Evolutionary conservation across 495 filamentous ascomycete species (phyloP).

Genomic region (Penicillium parvum): DNA sequence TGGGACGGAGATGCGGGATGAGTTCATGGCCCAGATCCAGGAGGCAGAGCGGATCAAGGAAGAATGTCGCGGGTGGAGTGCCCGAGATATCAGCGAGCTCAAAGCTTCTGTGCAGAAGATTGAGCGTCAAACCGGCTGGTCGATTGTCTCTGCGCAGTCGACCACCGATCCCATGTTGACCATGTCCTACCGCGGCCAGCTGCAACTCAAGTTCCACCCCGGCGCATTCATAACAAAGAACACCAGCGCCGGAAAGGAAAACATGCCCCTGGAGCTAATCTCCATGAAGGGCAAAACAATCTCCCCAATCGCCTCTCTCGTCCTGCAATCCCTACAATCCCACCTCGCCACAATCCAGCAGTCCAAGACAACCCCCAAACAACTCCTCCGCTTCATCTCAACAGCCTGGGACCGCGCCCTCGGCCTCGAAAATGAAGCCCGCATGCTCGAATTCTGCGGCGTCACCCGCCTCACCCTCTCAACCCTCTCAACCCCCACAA

Average conservation of each 20-base stretch:
- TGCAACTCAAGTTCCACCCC: constrained; percentile 73
- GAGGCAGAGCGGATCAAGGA: constrained; percentile 81
- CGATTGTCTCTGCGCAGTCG: constrained; percentile 56
- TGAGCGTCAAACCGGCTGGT: constrained; percentile 73
- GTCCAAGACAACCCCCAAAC: constrained; percentile 29
- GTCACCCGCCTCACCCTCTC: constrained; percentile 39
- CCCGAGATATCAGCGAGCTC: constrained; percentile 66
- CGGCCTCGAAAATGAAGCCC: constrained; percentile 41
- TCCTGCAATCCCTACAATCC: constrained; percentile 35
- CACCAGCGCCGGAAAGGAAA: constrained; percentile 12
- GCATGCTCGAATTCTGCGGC: constrained; percentile 45
- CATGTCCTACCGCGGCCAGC: constrained; percentile 72
- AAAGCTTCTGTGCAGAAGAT: constrained; percentile 67
- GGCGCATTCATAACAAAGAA: constrained; percentile 46
- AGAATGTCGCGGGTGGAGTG: constrained; percentile 84
- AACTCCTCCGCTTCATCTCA: constrained; percentile 37
- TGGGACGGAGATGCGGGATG: constrained; percentile 59
- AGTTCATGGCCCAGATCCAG: constrained; percentile 66
- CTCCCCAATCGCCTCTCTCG: constrained; percentile 34
- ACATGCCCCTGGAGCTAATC: constrained; percentile 29
- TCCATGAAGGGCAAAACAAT: constrained; percentile 18
- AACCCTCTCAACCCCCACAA: constrained; percentile 18
- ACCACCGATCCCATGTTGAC: constrained; percentile 53
- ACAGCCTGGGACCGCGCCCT: constrained; percentile 38
- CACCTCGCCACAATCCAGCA: constrained; percentile 32